Base-by-base conservation (phyloP, 306 rosid genomes). In the Quercus aquifolioides region DNA sequence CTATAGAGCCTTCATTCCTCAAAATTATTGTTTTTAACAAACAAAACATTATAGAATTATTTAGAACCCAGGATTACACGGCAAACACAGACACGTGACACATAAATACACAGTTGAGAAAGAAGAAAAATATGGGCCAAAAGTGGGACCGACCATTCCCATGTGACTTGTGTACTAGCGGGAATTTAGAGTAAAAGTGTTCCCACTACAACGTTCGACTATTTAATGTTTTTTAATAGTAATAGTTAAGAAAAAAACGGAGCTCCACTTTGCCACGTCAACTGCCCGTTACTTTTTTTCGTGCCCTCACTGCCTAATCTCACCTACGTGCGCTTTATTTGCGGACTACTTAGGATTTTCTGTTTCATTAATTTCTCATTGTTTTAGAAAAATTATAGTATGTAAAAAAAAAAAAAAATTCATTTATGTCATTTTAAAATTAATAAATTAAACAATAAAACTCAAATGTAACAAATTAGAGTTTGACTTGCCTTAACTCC, bases 131-230 rank as follows among this genome's bases (percentile, higher is more conserved):
- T 5, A 26, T 14, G 75, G 43, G 43, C 5, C 6, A 19, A 1
- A 30, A 20, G 20, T 30, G 78, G 81, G 81, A 20, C 78, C 83
- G 79, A 55, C 67, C 11, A 11, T n/a, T 26, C 65, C 76, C 76
- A 73, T 73, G 79, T 77, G 82, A 25, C 72, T 33, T 55, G 13
- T 2, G 31, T 46, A 5, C 6, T 49, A 55, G 85, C 81, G 71
- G 54, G 75, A 73, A 72, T 35, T 64, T 26, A 28, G 10, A 21
- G 60, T 13, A 15, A 56, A 67, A 69, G 59, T 60, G 82, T 69
- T 72, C 83, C 88, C 85, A 77, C 85, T 35, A 26, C 73, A 84
- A 84, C 87, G 85, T 62, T 84, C 80, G 80, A 74, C 51, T 31
- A 58, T 58, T 26, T 2, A n/a, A 41, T 19, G 73, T 23, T 54